Evolutionary conservation across 148 eudicot species (phyloP), one percentile per base, ranked within the genome.

Genomic region (Amaranthus palmeri): DNA sequence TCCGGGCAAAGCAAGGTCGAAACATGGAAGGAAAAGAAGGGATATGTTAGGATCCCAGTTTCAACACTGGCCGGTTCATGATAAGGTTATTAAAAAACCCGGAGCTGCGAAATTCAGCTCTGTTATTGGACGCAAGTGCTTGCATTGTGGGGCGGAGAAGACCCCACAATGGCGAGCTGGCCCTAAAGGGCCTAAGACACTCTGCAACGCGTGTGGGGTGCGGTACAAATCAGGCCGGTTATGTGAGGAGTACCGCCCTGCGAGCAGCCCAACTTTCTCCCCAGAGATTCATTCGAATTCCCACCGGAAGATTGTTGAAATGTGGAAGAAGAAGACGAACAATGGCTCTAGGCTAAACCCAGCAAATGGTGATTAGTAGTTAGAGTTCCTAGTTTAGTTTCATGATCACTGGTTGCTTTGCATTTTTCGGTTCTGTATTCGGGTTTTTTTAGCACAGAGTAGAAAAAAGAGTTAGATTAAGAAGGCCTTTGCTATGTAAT

Each of bases 161-260:
- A 93, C 98, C 44, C 98, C 98, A 3, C 98, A 90, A 53, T 93
- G 98, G 98, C 78, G 98, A 51, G 92, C 89, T 0, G 96, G 98
- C 3, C 98, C 98, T 0, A 67, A 74, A 70, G 98, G 98, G 40
- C 98, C 96, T 0, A 93, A 91, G 63, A 92, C 97, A 2, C 84
- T 91, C n/a, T 91, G 95, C 68, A 91, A 91, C 61, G 98, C 98
- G 10, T 92, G 98, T 63, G 98, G 98, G 63, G 98, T 92, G 3
- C 74, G 98, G 76, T 90, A 85, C 76, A 92, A 92, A 82, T 93
- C 98, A 0, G 98, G 98, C 11, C 74, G 98, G 70, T 87, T 93
- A 0, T 85, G 88, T 72, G 89, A 96, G 0, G 96, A 93, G 85
- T 90, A 93, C 52, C 85, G 98, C 3, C 98, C 98, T 0, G 96